Base-by-base conservation (phyloP, 2,329 filamentous ascomycete genomes). In the Raffaelea arxii region DNA sequence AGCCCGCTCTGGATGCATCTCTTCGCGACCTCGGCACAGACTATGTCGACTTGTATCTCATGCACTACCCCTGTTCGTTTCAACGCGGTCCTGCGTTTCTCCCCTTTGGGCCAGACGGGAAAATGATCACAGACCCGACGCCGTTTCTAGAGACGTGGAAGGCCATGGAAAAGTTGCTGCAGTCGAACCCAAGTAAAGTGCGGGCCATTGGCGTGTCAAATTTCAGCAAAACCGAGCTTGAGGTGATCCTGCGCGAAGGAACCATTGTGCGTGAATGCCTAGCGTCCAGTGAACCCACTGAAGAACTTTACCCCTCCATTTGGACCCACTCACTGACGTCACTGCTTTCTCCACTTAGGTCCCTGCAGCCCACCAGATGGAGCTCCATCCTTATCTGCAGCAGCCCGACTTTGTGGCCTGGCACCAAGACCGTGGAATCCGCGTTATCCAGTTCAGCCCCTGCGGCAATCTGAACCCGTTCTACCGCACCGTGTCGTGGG, bases 111-210 rank as follows among this genome's bases (percentile, higher is more conserved):
- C 6, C 32, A 6, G 14, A 36, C 32, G 32, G 32, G 32, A 36
- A 36, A 16, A 36, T 36, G 32, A n/a, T 36, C 16, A 36, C 32
- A 6, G 32, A 36, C 16, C 32, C 32, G 7, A 36, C 32, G 14
- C 32, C 32, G 16, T 36, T 7, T 18, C 6, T 84, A 52, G 72
- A 85, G 48, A 87, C 84, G 44, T 92, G 84, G 84, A 82, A 82
- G 66, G 75, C 74, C 60, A 80, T 87, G 73, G 84, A 87, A 68
- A 74, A 72, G 52, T 67, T 86, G 4, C 66, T 82, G 6, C 63
- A 64, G 6, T 72, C 75, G 0, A 78, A 78, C 52, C n/a, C n/a
- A n/a, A n/a, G n/a, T n/a, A 81, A 78, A 63, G 64, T 67, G 50
- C 68, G 64, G 58, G 68, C 64, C 38, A 67, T 78, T 43, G 74